phyloP scores from a whole-genome alignment of 192 early-diverging fungal genomes.

The Coemansia sp. region DNA sequence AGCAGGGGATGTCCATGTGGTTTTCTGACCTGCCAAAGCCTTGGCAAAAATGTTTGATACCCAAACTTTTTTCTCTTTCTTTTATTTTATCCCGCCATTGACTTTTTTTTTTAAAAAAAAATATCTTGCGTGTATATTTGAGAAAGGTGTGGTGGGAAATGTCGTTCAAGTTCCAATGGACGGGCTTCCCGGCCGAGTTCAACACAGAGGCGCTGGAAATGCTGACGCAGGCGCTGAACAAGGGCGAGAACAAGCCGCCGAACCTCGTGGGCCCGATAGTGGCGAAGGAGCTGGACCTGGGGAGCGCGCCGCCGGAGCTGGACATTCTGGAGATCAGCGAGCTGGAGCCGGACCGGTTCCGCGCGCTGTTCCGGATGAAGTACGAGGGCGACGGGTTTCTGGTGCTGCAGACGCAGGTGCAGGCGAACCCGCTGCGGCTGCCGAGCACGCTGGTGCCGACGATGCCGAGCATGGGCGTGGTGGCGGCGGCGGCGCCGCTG shows the following conservation, averaged over 20 bases:
- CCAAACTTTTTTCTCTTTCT: too few species aligned
- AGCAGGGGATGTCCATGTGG: too few species aligned
- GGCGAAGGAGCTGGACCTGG: constrained; percentile 94
- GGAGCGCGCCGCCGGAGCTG: constrained; percentile 90
- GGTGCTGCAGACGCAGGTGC: constrained; percentile 89
- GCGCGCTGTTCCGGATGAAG: constrained; percentile 92
- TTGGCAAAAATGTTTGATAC: too few species aligned
- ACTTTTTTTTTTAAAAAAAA: too few species aligned
- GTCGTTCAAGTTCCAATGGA: constrained; percentile 98
- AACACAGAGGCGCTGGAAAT: constrained; percentile 81
- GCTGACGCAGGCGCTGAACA: constrained; percentile 90
- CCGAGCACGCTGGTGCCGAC: constrained; percentile 58
- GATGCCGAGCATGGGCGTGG: constrained; percentile 63
- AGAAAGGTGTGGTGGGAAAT: too few species aligned
- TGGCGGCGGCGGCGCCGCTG: constrained; percentile 91
- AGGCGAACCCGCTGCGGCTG: constrained; percentile 57
- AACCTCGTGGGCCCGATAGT: constrained; percentile 91
- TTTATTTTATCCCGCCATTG: too few species aligned
- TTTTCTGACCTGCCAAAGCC: too few species aligned
- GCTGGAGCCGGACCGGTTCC: constrained; percentile 88
- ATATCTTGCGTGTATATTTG: too few species aligned
- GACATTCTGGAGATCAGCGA: constrained; percentile 99
- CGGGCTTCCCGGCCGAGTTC: constrained; percentile 83
- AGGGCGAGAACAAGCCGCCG: constrained; percentile 81
- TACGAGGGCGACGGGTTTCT: constrained; percentile 94